These are phyloP conservation scores for Coemansia sp. DNA, from an alignment of 192 early-diverging fungal species.

Conservation along the genomic window DNA sequence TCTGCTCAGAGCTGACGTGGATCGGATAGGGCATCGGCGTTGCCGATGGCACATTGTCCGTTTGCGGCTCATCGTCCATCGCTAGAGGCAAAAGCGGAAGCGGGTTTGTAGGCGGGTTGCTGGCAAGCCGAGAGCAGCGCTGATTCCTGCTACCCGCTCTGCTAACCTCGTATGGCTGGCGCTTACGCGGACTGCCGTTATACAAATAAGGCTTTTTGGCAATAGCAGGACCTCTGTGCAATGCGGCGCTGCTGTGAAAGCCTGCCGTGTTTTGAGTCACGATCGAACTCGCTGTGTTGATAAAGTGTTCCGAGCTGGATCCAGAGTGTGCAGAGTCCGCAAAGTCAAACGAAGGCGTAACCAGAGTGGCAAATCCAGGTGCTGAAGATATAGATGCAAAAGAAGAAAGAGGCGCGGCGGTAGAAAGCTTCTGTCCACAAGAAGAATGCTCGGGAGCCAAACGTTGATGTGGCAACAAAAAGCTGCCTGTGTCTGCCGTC, in stretches of 20 bases:
- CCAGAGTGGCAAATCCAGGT: constrained; percentile 2
- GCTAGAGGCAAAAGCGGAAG: constrained; percentile 26
- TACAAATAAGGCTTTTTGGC: background rate
- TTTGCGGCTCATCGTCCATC: constrained; percentile 10
- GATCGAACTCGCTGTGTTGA: background rate
- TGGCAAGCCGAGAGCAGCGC: constrained; percentile 20
- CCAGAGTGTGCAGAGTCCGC: background rate
- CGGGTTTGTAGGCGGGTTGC: constrained; percentile 38
- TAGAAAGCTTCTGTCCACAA: constrained; percentile 9
- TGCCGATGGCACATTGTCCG: background rate
- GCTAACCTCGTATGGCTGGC: background rate
- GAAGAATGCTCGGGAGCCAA: constrained; percentile 14
- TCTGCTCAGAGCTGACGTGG: constrained; percentile 2
- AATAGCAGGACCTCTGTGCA: background rate
- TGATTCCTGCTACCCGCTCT: background rate
- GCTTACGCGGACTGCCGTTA: background rate
- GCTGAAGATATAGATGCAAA: constrained; percentile 14
- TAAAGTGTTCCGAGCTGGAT: background rate
- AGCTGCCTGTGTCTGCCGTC: background rate
- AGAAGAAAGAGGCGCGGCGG: constrained; percentile 15
- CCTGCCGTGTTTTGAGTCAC: background rate
- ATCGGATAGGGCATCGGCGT: background rate
- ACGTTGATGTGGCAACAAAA: constrained; percentile 11
- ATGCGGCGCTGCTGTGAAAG: too few relatives aligned
- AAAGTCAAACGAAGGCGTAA: background rate